phyloP scores from a whole-genome alignment of 352 stramenopile species.

The Phytophthora pseudosyringae region DNA sequence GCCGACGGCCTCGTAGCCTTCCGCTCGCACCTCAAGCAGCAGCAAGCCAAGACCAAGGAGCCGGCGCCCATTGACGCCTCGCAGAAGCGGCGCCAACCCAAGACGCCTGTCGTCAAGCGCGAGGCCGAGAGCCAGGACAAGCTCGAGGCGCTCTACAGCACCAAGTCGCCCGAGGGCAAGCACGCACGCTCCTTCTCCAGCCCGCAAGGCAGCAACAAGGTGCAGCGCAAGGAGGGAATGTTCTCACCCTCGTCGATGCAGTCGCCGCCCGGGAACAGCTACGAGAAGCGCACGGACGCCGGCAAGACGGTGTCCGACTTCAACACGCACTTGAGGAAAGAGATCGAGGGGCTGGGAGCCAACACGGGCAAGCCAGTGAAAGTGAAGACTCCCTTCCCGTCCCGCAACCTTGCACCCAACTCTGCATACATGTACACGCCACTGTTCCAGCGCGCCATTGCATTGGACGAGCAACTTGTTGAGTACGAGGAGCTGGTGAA shows the following conservation, averaged over 20 bases:
- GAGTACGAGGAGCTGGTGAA: conserved; percentile 84
- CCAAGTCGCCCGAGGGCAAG: conserved; percentile 81
- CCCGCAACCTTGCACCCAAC: conserved; percentile 64
- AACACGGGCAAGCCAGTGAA: conserved; percentile 24
- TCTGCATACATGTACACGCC: conserved; percentile 88
- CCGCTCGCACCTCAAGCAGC: conserved; percentile 71
- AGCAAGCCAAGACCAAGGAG: conserved; percentile 52
- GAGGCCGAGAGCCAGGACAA: conserved; percentile 62
- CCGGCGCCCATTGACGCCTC: conserved; percentile 1
- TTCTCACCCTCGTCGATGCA: conserved; percentile 80
- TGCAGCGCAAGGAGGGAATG: conserved; percentile 67
- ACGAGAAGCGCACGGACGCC: conserved; percentile 79
- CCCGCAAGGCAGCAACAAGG: conserved; percentile 62
- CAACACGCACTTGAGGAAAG: conserved; percentile 72
- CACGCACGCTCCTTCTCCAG: conserved; percentile 68
- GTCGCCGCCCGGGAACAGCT: conserved; percentile 71
- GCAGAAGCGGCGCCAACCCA: conserved; percentile 61
- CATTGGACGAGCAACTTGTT: conserved; percentile 76
- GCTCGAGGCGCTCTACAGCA: conserved; percentile 71
- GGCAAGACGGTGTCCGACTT: conserved; percentile 84
- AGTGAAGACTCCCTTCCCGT: conserved; percentile 53
- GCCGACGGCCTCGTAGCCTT: conserved; percentile 71
- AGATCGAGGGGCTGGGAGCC: conserved; percentile 39
- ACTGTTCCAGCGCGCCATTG: conserved; percentile 75
- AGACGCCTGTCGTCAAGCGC: conserved; percentile 78